Conservation (phyloP, 176 grass and related monocot species). For the Tillandsia fasciculata region DNA sequence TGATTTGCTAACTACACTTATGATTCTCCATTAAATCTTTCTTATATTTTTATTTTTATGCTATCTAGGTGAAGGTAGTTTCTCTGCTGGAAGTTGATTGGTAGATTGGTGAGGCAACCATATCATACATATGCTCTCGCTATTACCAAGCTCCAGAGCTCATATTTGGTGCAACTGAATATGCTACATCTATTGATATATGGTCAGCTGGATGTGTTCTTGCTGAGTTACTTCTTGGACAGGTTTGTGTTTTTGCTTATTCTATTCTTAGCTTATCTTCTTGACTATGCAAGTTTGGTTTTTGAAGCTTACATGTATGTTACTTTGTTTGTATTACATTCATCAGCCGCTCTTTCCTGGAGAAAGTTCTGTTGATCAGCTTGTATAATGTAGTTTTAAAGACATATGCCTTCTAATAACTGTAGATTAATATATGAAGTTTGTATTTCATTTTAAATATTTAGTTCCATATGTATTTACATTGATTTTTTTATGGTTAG, state of each 20-base stretch:
- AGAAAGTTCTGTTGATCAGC: conserved; percentile 72
- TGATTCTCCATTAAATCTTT: too few relatives aligned
- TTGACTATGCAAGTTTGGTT: background rate
- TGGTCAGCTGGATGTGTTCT: conserved; percentile 70
- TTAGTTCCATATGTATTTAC: too few relatives aligned
- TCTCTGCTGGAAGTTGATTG: too few relatives aligned
- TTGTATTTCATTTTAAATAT: too few relatives aligned
- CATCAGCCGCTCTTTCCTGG: conserved; percentile 77
- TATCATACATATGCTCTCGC: conserved; percentile 64
- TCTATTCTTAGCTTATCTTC: background rate
- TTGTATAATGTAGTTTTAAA: too few relatives aligned
- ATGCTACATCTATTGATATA: conserved; percentile 59
- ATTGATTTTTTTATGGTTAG: too few relatives aligned
- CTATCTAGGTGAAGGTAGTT: too few relatives aligned
- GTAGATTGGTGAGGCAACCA: conserved; percentile 34
- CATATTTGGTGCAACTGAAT: conserved; percentile 59
- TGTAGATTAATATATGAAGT: too few relatives aligned
- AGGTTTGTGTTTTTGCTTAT: conserved; percentile 35
- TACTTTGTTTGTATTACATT: conserved; percentile 14
- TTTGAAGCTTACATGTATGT: conserved; percentile 21
- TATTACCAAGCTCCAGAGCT: conserved; percentile 69
- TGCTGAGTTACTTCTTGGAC: conserved; percentile 55
- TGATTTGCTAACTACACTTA: too few relatives aligned
- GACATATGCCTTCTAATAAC: too few relatives aligned
- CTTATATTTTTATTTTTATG: too few relatives aligned